Evolutionary conservation across 73 alveolate genomes (phyloP), one percentile per base, ranked within the genome.

Genomic region (Symbiodinium pilosum): DNA sequence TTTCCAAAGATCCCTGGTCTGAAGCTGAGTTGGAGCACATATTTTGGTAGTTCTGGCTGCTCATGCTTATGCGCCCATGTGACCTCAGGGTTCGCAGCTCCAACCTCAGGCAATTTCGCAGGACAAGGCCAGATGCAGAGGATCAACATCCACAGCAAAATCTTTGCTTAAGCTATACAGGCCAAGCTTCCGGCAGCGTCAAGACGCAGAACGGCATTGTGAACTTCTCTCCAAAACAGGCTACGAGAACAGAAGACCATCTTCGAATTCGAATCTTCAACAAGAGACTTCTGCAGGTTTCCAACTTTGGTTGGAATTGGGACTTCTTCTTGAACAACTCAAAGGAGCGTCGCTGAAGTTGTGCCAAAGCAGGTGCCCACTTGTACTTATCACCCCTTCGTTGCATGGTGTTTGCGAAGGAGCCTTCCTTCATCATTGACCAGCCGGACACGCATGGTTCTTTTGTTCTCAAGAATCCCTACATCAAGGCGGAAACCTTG

Each of bases 291-390:
- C n/a, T n/a, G n/a, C 87, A 91, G 97, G 73, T 91, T 32, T 91
- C 97, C 34, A 91, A 91, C 97, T 91, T 91, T 39, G 97, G 97
- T 9, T 91, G 97, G 97, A 91, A 91, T 77, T 91, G 97, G 97
- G 40, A 91, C 88, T 91, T 91, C 64, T 69, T 42, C 77, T 51
- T 91, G 56, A 91, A 91, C 32, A 69, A 91, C 8, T 30, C 88
- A 30, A 30, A 91, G 97, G 97, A 32, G 73, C 52, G 16, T 3
- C 30, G 59, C 59, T 47, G 59, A 6, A 47, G 59, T 47, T 14
- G 21, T 47, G 21, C 44, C 86, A 32, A 73, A 44, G n/a, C 21
- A 68, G 84, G 7, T 68, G 84, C 84, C 12, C 84, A 7, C 21
- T 28, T 83, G 38, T 16, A 20, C 39, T 26, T 51, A 32, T 75